Evolutionary conservation across 1,139 yeast species (phyloP).

Genomic region (Arxiozyma slooffiae): DNA sequence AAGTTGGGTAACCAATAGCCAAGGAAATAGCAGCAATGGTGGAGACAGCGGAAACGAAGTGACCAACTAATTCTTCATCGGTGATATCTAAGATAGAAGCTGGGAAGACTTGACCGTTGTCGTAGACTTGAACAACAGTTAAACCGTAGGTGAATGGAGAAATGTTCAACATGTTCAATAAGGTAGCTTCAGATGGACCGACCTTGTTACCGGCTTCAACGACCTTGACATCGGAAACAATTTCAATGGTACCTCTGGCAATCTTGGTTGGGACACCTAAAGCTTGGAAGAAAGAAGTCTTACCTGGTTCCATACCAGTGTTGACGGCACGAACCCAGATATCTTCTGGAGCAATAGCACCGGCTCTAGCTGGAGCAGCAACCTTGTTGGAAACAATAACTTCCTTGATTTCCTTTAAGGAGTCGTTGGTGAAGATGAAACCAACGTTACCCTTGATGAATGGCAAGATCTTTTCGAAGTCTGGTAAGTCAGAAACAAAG

Average conservation of each 20-base stretch:
- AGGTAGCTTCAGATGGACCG: conserved; percentile 98
- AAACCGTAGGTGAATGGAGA: conserved; percentile 99
- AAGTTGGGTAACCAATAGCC: conserved; percentile 98
- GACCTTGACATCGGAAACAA: conserved; percentile 93
- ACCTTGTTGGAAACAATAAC: conserved; percentile 82
- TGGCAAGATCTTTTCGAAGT: conserved; percentile 90
- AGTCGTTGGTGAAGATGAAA: conserved; percentile 96
- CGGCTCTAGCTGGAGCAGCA: conserved; percentile 99
- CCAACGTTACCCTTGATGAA: conserved; percentile 97
- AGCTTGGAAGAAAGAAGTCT: conserved; percentile 99
- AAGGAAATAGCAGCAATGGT: conserved; percentile 92
- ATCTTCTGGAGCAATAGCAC: conserved; percentile 97
- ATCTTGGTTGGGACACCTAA: conserved; percentile 99
- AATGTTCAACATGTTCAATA: conserved; percentile 98
- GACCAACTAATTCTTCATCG: conserved; percentile 87
- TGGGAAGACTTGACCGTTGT: conserved; percentile 97
- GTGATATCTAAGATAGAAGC: conserved; percentile 94
- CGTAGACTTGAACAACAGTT: conserved; percentile 93
- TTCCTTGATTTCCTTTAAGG: conserved; percentile 88
- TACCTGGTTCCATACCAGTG: conserved; percentile 99
- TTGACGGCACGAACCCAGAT: conserved; percentile 98
- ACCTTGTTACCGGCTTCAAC: conserved; percentile 78
- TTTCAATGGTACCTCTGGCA: conserved; percentile 99
- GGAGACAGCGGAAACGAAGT: conserved; percentile 88
- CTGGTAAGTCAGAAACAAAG: conserved; percentile 88